Evolutionary conservation across 106 monocot species (phyloP).

Genomic region (Dendrobium officinale): DNA sequence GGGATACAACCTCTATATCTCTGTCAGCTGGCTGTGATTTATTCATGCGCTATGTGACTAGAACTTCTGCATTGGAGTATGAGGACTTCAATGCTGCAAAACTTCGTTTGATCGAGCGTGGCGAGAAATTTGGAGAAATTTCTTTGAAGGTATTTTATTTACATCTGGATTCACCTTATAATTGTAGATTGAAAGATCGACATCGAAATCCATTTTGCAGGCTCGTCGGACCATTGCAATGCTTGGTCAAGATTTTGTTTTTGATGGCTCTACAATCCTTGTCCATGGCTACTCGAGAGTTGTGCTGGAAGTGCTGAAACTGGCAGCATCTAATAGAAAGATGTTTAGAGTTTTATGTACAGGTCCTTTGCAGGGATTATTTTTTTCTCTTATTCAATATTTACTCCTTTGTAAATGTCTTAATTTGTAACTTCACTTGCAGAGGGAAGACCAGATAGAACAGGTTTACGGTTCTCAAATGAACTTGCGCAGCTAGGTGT

Average conservation of each 20-base stretch:
- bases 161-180: not conserved
- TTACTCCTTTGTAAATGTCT: not conserved
- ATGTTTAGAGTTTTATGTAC: constrained; percentile 89
- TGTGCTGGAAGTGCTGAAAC: constrained; percentile 82
- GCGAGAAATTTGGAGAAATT: constrained; percentile 94
- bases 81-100: constrained; percentile 95
- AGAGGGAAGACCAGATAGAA: constrained; percentile 97
- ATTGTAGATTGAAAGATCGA: not conserved
- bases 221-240: constrained; percentile 86
- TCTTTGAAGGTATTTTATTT: constrained; percentile 61
- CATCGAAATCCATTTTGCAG: constrained; percentile 20
- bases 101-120: constrained; percentile 80
- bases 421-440: constrained; percentile 4
- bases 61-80: constrained; percentile 89
- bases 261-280: constrained; percentile 86
- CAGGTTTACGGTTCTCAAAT: constrained; percentile 68
- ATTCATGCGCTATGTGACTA: constrained; percentile 91
- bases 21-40: constrained; percentile 93
- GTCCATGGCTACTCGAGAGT: constrained; percentile 96
- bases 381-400: not conserved
- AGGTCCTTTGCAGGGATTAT: constrained; percentile 33
- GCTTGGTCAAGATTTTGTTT: constrained; percentile 92
- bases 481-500: constrained; percentile 64
- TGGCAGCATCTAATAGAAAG: constrained; percentile 74
- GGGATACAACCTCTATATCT: constrained; percentile 90